phyloP scores from a whole-genome alignment of 2,329 filamentous ascomycete genomes.

The Chaetomiaceae sp. region DNA sequence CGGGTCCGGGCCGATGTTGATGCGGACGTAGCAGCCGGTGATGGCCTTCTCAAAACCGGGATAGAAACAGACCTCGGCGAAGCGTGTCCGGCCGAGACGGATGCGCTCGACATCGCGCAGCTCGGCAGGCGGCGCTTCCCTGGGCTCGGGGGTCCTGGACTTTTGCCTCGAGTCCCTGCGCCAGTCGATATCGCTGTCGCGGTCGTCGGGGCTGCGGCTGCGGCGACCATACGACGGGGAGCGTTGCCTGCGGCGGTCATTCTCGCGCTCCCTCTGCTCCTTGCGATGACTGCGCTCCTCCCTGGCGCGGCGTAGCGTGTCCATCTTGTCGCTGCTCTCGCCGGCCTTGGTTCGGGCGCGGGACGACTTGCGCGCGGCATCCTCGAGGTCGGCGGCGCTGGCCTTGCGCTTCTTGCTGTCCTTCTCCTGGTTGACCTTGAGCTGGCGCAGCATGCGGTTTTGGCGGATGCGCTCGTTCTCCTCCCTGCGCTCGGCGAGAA shows the following conservation, averaged over 20 bases:
- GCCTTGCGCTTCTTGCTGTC: constrained; percentile 73
- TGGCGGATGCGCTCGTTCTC: constrained; percentile 79
- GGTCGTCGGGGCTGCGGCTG: constrained; percentile 55
- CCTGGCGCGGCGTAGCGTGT: constrained; percentile 58
- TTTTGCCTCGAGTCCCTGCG: constrained; percentile 45
- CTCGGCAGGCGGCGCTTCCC: constrained; percentile 65
- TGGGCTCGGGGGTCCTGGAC: constrained; percentile 51
- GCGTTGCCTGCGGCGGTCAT: constrained; percentile 53
- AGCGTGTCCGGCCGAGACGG: constrained; percentile 77
- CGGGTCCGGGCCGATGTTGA: constrained; percentile 75
- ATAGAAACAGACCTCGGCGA: constrained; percentile 88
- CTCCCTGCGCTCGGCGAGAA: constrained; percentile 80
- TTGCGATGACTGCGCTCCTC: constrained; percentile 62
- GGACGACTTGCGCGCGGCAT: constrained; percentile 68
- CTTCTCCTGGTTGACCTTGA: constrained; percentile 64
- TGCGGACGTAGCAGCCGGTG: constrained; percentile 76
- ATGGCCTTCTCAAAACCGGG: constrained; percentile 82
- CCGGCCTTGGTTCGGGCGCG: constrained; percentile 66
- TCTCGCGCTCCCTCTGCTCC: constrained; percentile 59
- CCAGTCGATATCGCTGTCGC: constrained; percentile 78
- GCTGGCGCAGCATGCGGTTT: constrained; percentile 73
- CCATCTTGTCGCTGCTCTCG: constrained; percentile 68
- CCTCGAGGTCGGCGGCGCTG: constrained; percentile 71
- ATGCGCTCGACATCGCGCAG: constrained; percentile 80
- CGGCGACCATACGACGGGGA: constrained; percentile 37